These are phyloP conservation scores for Globisporangium parvum DNA, from an alignment of 352 stramenopile species.

Conservation along the genomic window DNA sequence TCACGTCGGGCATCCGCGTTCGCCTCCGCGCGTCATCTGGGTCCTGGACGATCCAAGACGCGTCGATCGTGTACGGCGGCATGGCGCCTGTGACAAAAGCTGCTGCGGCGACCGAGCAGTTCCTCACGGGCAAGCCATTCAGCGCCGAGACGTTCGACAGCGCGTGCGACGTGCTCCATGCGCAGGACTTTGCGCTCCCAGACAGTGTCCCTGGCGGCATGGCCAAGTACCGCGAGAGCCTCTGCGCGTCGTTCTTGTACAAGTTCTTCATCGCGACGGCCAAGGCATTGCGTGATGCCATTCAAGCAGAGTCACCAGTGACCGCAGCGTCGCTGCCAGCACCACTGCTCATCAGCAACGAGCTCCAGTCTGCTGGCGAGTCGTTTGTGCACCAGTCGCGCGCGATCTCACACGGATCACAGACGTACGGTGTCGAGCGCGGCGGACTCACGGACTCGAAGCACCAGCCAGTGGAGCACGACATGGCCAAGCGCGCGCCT, in stretches of 20 bases:
- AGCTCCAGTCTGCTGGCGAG: conserved; percentile 38
- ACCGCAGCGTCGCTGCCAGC: conserved; percentile 14
- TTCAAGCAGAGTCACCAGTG: conserved; percentile 9
- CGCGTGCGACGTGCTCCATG: conserved; percentile 74
- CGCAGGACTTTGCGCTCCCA: conserved; percentile 89
- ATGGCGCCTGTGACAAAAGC: conserved; percentile 71
- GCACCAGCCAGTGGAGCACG: conserved; percentile 38
- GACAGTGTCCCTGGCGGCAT: conserved; percentile 91
- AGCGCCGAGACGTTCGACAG: conserved; percentile 69
- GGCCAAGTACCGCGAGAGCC: conserved; percentile 91
- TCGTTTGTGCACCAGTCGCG: conserved; percentile 59
- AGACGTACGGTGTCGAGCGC: conserved; percentile 52
- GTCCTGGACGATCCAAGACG: conserved; percentile 68
- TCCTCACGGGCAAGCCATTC: conserved; percentile 83
- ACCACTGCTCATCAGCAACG: conserved; percentile 25
- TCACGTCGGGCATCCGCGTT: conserved; percentile 94
- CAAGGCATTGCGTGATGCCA: conserved; percentile 43
- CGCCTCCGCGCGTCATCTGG: conserved; percentile 44
- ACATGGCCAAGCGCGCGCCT: conserved; percentile 33
- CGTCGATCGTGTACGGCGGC: conserved; percentile 54
- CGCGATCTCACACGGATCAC: conserved; percentile 42
- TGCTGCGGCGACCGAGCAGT: conserved; percentile 42
- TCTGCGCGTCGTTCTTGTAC: conserved; percentile 93
- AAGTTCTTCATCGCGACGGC: conserved; percentile 90
- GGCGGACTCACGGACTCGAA: conserved; percentile 64